These are phyloP conservation scores for Entomortierella lignicola DNA, from an alignment of 192 early-diverging fungal genomes.

Conservation along the genomic window DNA sequence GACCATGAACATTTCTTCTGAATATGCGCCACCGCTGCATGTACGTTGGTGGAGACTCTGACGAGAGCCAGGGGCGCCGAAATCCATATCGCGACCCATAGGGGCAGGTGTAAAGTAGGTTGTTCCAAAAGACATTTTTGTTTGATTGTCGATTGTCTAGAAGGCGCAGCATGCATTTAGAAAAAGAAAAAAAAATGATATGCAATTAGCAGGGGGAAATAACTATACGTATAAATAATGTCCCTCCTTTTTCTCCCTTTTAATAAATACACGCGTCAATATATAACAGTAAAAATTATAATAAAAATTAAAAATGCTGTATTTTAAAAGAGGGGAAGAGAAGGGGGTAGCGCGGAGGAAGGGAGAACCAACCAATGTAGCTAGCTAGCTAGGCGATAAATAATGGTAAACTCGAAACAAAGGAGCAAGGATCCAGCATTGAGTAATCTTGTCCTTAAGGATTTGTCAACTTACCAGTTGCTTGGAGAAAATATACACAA, in stretches of 20 bases:
- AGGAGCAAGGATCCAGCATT: constrained; percentile 11
- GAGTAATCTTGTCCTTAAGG: background rate
- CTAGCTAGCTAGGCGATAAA: too few relatives aligned
- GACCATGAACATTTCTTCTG: constrained; percentile 45
- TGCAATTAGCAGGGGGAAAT: constrained; percentile 5
- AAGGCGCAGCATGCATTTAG: background rate
- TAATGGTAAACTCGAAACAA: background rate
- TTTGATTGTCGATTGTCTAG: constrained; percentile 2
- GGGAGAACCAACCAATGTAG: too few relatives aligned
- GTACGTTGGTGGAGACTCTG: constrained; percentile 24
- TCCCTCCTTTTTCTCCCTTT: background rate
- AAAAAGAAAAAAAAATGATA: background rate
- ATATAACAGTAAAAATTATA: too few relatives aligned
- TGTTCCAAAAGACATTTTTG: constrained; percentile 40
- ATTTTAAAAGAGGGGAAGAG: background rate
- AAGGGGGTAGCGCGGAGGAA: too few relatives aligned
- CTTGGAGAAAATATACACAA: background rate
- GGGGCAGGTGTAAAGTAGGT: constrained; percentile 38
- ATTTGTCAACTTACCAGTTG: background rate
- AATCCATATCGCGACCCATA: constrained; percentile 25
- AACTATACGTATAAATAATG: too few relatives aligned
- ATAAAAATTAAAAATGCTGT: too few relatives aligned
- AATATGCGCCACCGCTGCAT: constrained; percentile 19
- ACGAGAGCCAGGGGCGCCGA: constrained; percentile 17
- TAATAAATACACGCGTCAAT: background rate